These are phyloP conservation scores for Xerocomellus chrysenteron DNA, from an alignment of 768 basidiomycete genomes.

Conservation along the genomic window DNA sequence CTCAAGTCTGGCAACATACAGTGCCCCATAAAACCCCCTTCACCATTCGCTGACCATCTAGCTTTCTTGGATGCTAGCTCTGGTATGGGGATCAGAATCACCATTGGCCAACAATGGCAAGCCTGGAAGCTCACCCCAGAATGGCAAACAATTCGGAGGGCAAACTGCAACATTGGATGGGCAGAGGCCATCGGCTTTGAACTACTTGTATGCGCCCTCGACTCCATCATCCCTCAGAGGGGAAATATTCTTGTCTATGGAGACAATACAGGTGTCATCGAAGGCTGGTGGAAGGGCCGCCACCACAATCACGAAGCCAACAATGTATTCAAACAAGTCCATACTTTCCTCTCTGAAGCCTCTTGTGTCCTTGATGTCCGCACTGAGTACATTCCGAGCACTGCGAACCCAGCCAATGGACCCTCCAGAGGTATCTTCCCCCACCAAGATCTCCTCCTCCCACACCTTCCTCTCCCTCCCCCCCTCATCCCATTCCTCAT, in stretches of 20 bases:
- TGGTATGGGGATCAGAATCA: not conserved
- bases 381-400: not conserved
- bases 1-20: too few relatives aligned
- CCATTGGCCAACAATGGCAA: not conserved
- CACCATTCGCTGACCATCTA: rapidly evolving
- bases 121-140: not conserved
- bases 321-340: not conserved
- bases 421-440: not conserved
- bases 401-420: not conserved
- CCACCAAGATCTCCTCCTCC: not conserved
- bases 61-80: conserved; percentile 9
- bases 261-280: not conserved
- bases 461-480: not conserved
- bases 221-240: not conserved
- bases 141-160: rapidly evolving
- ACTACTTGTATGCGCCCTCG: not conserved
- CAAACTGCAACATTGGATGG: not conserved
- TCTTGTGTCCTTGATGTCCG: too few relatives aligned
- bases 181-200: not conserved
- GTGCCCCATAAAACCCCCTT: not conserved
- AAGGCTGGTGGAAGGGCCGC: not conserved
- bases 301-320: not conserved
- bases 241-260: not conserved
- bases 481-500: not conserved
- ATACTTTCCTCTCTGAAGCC: too few relatives aligned